Percentiles rank a stretch among this genome's conserved stretches.
Evolutionary conservation across 2,329 filamentous ascomycete species (phyloP).

Genomic region (Hymenoscyphus fraxineus): DNA sequence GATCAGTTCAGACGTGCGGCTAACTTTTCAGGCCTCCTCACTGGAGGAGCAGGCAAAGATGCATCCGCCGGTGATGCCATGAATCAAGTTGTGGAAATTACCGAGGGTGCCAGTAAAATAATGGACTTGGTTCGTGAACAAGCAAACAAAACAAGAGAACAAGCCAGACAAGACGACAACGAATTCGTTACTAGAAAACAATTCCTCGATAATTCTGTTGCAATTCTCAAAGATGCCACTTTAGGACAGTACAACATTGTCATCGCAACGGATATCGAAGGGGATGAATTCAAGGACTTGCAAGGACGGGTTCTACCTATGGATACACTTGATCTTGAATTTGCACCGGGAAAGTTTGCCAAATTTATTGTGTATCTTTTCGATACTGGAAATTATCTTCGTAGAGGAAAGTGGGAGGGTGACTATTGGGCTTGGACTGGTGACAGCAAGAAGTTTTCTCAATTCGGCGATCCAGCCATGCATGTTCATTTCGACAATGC

Average conservation of each 20-base stretch:
- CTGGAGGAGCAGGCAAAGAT: not conserved
- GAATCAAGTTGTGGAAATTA: not conserved
- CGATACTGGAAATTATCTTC: slow-evolving; percentile 2
- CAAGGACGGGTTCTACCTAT: not conserved
- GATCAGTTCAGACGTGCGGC: too few species aligned
- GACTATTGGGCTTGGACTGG: not conserved
- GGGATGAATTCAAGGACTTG: not conserved
- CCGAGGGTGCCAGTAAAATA: not conserved
- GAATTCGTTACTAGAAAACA: slow-evolving; percentile 2
- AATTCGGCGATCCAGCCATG: not conserved
- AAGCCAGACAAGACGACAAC: slow-evolving; percentile 1
- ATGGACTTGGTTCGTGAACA: slow-evolving; percentile 3
- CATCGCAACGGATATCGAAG: not conserved
- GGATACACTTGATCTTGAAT: not conserved
- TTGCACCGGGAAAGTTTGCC: not conserved
- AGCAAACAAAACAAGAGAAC: not conserved
- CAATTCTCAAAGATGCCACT: not conserved
- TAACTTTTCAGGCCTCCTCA: not conserved
- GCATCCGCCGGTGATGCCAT: not conserved
- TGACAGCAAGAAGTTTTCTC: not conserved
- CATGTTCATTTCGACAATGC: slow-evolving; percentile 5
- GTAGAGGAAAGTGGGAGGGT: not conserved
- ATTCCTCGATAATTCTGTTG: slow-evolving; percentile 3
- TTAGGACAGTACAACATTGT: slow-evolving; percentile 2
- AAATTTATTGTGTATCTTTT: slow-evolving; percentile 4